phyloP scores from a whole-genome alignment of 176 grass and related monocot genomes.

The Poa pratensis region DNA sequence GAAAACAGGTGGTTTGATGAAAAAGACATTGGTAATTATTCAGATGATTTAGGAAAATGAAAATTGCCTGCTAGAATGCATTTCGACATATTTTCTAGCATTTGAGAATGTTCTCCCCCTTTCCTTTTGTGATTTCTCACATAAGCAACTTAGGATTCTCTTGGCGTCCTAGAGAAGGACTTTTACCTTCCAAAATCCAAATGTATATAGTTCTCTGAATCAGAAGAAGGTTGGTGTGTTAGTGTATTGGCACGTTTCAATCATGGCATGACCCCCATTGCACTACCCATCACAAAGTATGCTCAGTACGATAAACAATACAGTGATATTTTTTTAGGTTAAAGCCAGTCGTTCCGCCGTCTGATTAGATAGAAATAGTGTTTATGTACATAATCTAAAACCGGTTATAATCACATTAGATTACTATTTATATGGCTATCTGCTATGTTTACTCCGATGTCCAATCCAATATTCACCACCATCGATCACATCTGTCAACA shows the following conservation, averaged over 20 bases:
- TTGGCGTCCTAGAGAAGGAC: conserved; percentile 4
- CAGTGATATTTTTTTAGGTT: neutral
- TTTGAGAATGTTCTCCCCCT: too few species aligned
- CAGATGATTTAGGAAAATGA: too few species aligned
- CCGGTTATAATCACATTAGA: too few species aligned
- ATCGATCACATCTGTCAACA: neutral
- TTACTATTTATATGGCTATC: neutral
- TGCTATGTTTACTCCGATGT: neutral
- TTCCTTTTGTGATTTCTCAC: too few species aligned
- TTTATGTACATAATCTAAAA: too few species aligned
- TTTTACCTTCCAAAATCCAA: conserved; percentile 7
- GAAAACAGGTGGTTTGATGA: conserved; percentile 3
- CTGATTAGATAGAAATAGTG: too few species aligned
- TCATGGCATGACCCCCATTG: conserved; percentile 27
- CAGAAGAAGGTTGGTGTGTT: conserved; percentile 33
- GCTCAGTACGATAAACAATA: neutral
- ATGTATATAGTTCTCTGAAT: neutral
- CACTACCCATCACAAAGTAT: neutral
- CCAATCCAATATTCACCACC: neutral
- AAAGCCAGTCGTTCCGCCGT: too few species aligned
- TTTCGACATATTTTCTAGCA: too few species aligned
- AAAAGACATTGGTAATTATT: neutral
- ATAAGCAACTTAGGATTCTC: conserved; percentile 34
- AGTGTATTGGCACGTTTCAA: conserved; percentile 16
- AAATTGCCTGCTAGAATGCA: too few species aligned